A percentile compares a stretch with the other conserved stretches of the same genome.
Evolutionary conservation across 1,284 basidiomycete genomes (phyloP).

Genomic region (Amylostereum chailletii): DNA sequence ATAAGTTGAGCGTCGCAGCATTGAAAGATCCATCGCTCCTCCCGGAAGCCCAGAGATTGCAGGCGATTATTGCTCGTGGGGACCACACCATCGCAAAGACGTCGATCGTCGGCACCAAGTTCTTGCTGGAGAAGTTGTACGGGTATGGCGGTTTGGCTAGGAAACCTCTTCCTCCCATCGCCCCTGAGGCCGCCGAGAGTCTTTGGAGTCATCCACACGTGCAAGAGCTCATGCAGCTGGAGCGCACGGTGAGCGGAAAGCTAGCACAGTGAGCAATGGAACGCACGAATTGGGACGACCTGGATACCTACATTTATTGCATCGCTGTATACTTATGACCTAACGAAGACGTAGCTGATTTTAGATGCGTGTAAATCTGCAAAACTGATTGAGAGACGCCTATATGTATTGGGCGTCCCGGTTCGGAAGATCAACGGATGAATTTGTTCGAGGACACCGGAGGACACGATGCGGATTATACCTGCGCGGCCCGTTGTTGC

Average conservation of each 20-base stretch:
- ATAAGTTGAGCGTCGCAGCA: slow-evolving; percentile 50
- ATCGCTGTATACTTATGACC: too few species aligned
- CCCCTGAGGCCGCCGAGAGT: slow-evolving; percentile 39
- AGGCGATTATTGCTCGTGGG: slow-evolving; percentile 72
- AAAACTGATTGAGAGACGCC: too few species aligned
- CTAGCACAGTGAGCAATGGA: background rate
- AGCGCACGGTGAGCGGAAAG: slow-evolving; percentile 49
- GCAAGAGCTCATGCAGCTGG: slow-evolving; percentile 54
- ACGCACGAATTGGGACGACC: too few species aligned
- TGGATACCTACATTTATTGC: too few species aligned
- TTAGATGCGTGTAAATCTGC: too few species aligned
- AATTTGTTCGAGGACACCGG: too few species aligned
- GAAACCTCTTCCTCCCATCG: slow-evolving; percentile 63
- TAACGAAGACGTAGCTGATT: too few species aligned
- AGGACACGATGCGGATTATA: too few species aligned
- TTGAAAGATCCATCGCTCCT: slow-evolving; percentile 48
- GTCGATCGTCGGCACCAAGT: slow-evolving; percentile 80
- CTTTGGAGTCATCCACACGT: slow-evolving; percentile 69
- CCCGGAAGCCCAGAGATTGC: slow-evolving; percentile 64
- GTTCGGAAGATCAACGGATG: too few species aligned
- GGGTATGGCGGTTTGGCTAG: slow-evolving; percentile 75
- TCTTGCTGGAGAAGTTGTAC: slow-evolving; percentile 60
- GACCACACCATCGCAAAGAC: slow-evolving; percentile 76
- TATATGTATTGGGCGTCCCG: too few species aligned
- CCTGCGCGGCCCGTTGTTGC: too few species aligned